A percentile compares a stretch with the other conserved stretches of the same genome.
These are phyloP conservation scores for Tuber calosporum DNA, from an alignment of 495 filamentous ascomycete genomes.

Conservation along the genomic window DNA sequence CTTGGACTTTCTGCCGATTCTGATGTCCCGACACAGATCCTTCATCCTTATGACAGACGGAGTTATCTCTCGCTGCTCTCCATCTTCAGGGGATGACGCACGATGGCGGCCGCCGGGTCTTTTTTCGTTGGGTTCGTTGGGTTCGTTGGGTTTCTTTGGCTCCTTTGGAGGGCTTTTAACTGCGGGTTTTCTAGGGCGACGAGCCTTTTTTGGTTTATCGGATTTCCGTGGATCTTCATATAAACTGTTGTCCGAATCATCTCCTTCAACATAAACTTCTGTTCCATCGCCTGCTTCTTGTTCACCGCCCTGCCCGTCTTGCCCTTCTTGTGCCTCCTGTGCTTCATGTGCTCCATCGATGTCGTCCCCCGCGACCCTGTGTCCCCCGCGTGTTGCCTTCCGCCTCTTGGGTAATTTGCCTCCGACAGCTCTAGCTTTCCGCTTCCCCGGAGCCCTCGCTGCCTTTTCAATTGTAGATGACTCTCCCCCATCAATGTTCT, in stretches of 20 bases:
- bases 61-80: constrained; percentile 64
- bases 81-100: constrained; percentile 66
- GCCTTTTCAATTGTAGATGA: neutral
- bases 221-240: constrained; percentile 32
- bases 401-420: neutral
- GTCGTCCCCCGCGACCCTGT: constrained; percentile 24
- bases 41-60: constrained; percentile 67
- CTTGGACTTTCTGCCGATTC: constrained; percentile 73
- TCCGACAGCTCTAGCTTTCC: neutral
- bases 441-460: neutral
- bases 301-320: constrained; percentile 35
- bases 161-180: constrained; percentile 27
- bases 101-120: constrained; percentile 45
- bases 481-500: neutral
- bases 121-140: constrained; percentile 19
- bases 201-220: constrained; percentile 41
- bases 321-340: constrained; percentile 21
- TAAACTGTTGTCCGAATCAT: constrained; percentile 29
- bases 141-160: constrained; percentile 24
- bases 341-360: constrained; percentile 16
- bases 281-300: constrained; percentile 30
- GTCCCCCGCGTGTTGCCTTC: constrained; percentile 13
- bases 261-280: constrained; percentile 20
- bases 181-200: constrained; percentile 17
- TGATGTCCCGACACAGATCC: constrained; percentile 68